phyloP scores from a whole-genome alignment of 192 early-diverging fungal species.

The Linnemannia hyalina region DNA sequence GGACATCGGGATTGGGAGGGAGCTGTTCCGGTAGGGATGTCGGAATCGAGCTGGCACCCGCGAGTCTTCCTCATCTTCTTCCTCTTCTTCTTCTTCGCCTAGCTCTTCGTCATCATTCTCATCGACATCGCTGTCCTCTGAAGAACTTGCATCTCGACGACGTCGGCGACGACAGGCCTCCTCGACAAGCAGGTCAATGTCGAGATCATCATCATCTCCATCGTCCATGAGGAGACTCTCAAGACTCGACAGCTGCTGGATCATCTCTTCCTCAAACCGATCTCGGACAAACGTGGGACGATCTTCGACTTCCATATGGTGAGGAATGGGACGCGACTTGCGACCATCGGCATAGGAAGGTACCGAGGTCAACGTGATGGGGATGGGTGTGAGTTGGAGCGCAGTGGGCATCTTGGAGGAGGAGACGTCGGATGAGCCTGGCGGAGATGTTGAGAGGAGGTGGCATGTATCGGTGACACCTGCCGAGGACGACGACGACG shows the following conservation, averaged over 20 bases:
- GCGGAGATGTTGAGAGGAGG: neutral
- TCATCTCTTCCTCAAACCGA: conserved; percentile 51
- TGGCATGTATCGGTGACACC: neutral
- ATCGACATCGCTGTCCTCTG: conserved; percentile 23
- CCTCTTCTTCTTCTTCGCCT: conserved; percentile 12
- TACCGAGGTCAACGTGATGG: conserved; percentile 17
- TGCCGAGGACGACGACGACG: neutral
- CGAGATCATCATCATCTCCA: conserved; percentile 25
- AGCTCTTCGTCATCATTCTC: neutral
- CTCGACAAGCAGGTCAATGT: conserved; percentile 15
- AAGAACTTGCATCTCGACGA: neutral
- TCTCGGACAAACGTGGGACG: conserved; percentile 37
- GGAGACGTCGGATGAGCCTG: neutral
- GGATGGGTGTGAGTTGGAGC: conserved; percentile 32
- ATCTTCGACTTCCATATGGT: conserved; percentile 25
- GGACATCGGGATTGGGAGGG: neutral
- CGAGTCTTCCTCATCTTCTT: neutral
- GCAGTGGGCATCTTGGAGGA: neutral
- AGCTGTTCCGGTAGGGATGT: neutral
- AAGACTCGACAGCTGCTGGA: conserved; percentile 40
- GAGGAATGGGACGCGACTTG: conserved; percentile 28
- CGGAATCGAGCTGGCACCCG: conserved; percentile 25
- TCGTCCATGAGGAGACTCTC: conserved; percentile 46
- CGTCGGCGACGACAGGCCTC: neutral
- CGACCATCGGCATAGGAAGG: neutral